Percentiles rank a stretch among this genome's conserved stretches.
These are phyloP conservation scores for Postia placenta DNA, from an alignment of 768 basidiomycete species.

Conservation along the genomic window DNA sequence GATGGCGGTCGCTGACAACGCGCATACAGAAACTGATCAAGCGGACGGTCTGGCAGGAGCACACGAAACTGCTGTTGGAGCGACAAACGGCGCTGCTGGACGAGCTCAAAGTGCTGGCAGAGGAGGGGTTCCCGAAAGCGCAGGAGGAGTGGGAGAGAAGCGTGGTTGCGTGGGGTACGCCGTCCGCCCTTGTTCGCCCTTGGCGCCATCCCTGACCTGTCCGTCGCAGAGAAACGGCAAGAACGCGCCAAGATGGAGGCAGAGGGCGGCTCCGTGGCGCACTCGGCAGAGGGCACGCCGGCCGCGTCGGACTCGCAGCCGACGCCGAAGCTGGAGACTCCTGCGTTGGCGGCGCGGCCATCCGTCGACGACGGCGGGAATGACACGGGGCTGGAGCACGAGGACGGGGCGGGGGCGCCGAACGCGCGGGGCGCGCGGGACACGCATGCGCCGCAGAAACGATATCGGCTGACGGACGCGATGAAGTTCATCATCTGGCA, in stretches of 20 bases:
- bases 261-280: constrained; percentile 23
- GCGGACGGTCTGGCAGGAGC: constrained; percentile 76
- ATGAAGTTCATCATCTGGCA: constrained; percentile 82
- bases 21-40: constrained; percentile 88
- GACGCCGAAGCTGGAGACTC: constrained; percentile 10
- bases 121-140: constrained; percentile 61
- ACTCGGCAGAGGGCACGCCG: constrained; percentile 31
- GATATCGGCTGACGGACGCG: constrained; percentile 71
- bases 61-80: constrained; percentile 56
- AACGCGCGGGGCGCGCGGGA: constrained; percentile 27
- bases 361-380: constrained; percentile 18
- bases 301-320: constrained; percentile 14
- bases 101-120: constrained; percentile 55
- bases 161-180: constrained; percentile 60
- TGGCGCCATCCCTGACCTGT: not conserved
- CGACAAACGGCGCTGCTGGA: constrained; percentile 64
- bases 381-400: constrained; percentile 14
- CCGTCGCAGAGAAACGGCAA: constrained; percentile 39
- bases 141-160: constrained; percentile 74
- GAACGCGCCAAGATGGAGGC: constrained; percentile 29
- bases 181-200: not conserved
- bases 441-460: constrained; percentile 64
- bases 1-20: not conserved
- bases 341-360: constrained; percentile 6
- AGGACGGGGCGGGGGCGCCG: constrained; percentile 25